These are phyloP conservation scores for Lepidium didymum DNA, from an alignment of 345 rosid species.

Conservation along the genomic window DNA sequence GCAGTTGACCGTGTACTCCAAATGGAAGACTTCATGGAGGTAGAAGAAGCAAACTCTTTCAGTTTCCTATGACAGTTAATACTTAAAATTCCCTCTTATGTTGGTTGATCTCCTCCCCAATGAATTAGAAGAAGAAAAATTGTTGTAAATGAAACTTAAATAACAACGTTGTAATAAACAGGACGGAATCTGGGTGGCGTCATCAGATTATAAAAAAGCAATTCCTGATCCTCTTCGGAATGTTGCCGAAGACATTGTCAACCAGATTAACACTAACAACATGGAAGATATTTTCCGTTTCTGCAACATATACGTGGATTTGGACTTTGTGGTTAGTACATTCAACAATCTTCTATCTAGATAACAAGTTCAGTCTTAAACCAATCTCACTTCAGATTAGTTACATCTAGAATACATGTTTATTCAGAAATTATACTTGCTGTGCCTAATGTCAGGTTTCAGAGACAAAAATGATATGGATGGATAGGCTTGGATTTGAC, in stretches of 20 bases:
- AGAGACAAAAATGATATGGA: constrained; percentile 83
- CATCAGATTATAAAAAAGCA: constrained; percentile 62
- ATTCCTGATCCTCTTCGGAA: constrained; percentile 78
- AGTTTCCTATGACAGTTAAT: neutral
- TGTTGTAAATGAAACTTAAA: neutral
- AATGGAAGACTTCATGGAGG: constrained; percentile 89
- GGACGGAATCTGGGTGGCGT: constrained; percentile 80
- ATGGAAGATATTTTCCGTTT: constrained; percentile 73
- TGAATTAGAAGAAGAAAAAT: neutral
- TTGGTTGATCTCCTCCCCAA: neutral
- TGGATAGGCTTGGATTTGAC: constrained; percentile 84
- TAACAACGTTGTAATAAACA: neutral
- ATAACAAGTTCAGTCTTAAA: neutral
- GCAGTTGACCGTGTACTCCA: constrained; percentile 74
- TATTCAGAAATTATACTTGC: neutral
- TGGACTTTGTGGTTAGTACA: constrained; percentile 66
- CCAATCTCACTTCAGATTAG: neutral
- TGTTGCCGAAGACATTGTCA: constrained; percentile 60
- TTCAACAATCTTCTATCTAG: neutral
- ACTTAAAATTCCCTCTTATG: neutral
- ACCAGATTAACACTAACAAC: constrained; percentile 62
- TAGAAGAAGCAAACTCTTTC: constrained; percentile 3
- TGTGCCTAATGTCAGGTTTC: constrained; percentile 42
- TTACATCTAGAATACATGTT: neutral
- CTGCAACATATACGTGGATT: constrained; percentile 71